phyloP scores from a whole-genome alignment of 768 basidiomycete species.

The Saitozyma podzolica region DNA sequence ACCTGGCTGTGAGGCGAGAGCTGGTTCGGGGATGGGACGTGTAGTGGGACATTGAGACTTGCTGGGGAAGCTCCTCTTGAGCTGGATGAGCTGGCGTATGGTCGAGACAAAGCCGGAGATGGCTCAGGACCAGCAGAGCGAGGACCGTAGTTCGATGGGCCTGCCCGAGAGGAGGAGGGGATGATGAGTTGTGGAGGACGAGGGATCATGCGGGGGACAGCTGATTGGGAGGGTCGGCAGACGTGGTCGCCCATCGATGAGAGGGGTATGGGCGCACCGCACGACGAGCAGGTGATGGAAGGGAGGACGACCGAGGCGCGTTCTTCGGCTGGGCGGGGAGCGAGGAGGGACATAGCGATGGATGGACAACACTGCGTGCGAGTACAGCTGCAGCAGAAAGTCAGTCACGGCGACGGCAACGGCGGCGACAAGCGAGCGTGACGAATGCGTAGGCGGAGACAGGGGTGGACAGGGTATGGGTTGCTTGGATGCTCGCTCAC shows the following conservation, averaged over 20 bases:
- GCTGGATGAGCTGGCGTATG: constrained; percentile 27
- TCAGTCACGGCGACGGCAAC: no score
- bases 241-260: constrained; percentile 73
- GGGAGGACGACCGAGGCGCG: constrained; percentile 77
- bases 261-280: constrained; percentile 69
- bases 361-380: no score
- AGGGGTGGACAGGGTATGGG: no score
- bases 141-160: constrained; percentile 8
- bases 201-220: constrained; percentile 1
- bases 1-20: constrained; percentile 19
- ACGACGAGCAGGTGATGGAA: constrained; percentile 80
- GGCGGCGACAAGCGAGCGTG: no score
- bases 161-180: constrained; percentile 7
- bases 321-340: constrained; percentile 33
- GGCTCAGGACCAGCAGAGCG: constrained; percentile 12
- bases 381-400: no score
- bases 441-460: no score
- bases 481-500: no score
- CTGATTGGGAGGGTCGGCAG: constrained; percentile 54
- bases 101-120: constrained; percentile 25
- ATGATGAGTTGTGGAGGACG: constrained; percentile 29
- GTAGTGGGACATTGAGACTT: constrained; percentile 15
- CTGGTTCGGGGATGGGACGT: constrained; percentile 23
- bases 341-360: constrained; percentile 33
- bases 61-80: constrained; percentile 15